Conservation (phyloP, 495 filamentous ascomycete species). For the Neurospora sp. region DNA sequence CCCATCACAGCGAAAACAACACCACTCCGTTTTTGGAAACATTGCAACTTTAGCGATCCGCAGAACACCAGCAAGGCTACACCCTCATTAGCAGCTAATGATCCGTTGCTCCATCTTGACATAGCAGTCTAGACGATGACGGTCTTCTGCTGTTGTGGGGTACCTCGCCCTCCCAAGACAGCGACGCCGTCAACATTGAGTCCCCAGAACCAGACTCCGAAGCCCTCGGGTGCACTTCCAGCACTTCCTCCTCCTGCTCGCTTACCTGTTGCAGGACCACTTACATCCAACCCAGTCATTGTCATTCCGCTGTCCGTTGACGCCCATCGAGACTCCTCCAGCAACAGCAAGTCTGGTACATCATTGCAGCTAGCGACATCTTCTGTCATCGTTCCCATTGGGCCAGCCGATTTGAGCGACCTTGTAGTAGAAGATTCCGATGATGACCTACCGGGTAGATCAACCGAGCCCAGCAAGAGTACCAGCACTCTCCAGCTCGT, state of each 20-base stretch:
- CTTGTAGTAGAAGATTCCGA: conserved; percentile 34
- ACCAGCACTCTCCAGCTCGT: conserved; percentile 29
- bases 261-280: conserved; percentile 11
- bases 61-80: neutral
- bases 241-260: conserved; percentile 14
- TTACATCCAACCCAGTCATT: conserved; percentile 12
- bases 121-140: conserved; percentile 21
- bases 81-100: neutral
- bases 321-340: neutral
- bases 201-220: neutral
- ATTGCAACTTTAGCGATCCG: neutral
- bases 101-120: neutral
- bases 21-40: neutral
- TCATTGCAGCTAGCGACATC: conserved; percentile 5
- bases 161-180: conserved; percentile 21
- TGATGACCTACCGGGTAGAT: conserved; percentile 16
- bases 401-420: conserved; percentile 16
- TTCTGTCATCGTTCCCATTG: conserved; percentile 5
- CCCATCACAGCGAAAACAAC: neutral
- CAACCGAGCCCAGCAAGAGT: conserved; percentile 17
- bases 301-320: neutral
- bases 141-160: conserved; percentile 30
- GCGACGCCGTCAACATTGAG: conserved; percentile 14
- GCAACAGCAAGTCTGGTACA: conserved; percentile 1
- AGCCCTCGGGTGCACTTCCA: conserved; percentile 10